Conservation (phyloP, 2,329 filamentous ascomycete species). For the Neurospora sp. region DNA sequence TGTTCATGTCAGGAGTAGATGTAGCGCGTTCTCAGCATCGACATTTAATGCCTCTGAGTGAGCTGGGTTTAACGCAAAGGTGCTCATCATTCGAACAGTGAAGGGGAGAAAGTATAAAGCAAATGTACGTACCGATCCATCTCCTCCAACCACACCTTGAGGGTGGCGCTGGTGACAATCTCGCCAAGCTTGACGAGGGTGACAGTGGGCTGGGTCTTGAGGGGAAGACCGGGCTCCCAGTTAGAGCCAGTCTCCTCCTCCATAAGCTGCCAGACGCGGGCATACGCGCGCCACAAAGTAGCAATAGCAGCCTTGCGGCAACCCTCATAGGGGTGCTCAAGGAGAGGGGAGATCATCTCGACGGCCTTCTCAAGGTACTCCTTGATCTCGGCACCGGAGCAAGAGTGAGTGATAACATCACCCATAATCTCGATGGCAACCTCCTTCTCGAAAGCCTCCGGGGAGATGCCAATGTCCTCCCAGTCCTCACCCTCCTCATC, state of each 20-base stretch:
- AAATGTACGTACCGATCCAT: constrained; percentile 71
- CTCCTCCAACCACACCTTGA: constrained; percentile 82
- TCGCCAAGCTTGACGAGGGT: constrained; percentile 80
- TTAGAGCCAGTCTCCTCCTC: constrained; percentile 71
- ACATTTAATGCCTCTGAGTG: constrained; percentile 85
- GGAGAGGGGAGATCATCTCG: constrained; percentile 67
- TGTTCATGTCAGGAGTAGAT: constrained; percentile 34
- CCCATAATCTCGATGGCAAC: constrained; percentile 92
- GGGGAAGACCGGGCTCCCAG: constrained; percentile 81
- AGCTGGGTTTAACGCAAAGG: constrained; percentile 94
- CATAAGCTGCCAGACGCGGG: constrained; percentile 79
- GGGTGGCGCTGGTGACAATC: constrained; percentile 73
- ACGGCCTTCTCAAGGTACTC: constrained; percentile 86
- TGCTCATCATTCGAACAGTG: constrained; percentile 62
- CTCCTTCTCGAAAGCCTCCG: constrained; percentile 91
- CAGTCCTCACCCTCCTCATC: constrained; percentile 60
- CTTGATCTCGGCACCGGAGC: constrained; percentile 59
- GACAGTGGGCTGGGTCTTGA: constrained; percentile 66
- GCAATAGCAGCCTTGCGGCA: constrained; percentile 86
- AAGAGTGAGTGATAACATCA: constrained; percentile 82
- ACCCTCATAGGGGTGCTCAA: constrained; percentile 85
- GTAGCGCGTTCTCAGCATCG: constrained; percentile 82
- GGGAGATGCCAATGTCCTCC: constrained; percentile 80
- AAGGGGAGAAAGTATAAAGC: constrained; percentile 6
- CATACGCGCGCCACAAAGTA: constrained; percentile 88